A percentile compares a stretch with the other conserved stretches of the same genome.
Conservation (phyloP, 2,329 filamentous ascomycete genomes). For the Colletotrichum sp. region DNA sequence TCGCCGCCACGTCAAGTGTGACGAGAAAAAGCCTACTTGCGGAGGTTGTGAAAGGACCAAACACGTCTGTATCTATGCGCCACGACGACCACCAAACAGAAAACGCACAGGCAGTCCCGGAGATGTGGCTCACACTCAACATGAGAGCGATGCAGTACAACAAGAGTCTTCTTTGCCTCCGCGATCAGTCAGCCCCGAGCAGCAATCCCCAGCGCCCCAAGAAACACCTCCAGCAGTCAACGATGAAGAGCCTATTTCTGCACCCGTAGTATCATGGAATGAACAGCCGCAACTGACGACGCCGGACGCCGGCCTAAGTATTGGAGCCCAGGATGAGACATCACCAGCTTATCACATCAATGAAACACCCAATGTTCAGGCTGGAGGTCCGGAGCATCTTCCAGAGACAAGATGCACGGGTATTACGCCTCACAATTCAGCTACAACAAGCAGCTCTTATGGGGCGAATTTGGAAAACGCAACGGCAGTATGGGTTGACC, state of each 20-base stretch:
- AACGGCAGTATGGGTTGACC: conserved; percentile 15
- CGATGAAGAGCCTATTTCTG: background rate
- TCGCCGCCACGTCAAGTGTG: conserved; percentile 27
- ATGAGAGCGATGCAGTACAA: background rate
- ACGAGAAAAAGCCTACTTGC: conserved; percentile 29
- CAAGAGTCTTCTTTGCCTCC: background rate
- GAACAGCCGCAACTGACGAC: background rate
- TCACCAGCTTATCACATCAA: background rate
- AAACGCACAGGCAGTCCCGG: background rate
- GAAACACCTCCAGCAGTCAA: background rate
- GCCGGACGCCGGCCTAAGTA: background rate
- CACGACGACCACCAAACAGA: background rate
- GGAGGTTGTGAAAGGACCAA: conserved; percentile 8
- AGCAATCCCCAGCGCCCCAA: background rate
- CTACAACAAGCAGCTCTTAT: background rate
- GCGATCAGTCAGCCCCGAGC: background rate
- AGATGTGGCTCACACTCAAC: background rate
- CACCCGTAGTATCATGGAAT: background rate
- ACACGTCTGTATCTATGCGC: background rate
- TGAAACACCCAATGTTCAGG: background rate
- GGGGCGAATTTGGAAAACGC: conserved; percentile 12
- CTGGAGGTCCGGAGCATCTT: background rate
- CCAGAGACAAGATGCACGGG: background rate
- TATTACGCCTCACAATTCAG: background rate
- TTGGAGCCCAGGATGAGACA: background rate